Conservation (phyloP, 441 rosid species). For the Macaranga tanarius region DNA sequence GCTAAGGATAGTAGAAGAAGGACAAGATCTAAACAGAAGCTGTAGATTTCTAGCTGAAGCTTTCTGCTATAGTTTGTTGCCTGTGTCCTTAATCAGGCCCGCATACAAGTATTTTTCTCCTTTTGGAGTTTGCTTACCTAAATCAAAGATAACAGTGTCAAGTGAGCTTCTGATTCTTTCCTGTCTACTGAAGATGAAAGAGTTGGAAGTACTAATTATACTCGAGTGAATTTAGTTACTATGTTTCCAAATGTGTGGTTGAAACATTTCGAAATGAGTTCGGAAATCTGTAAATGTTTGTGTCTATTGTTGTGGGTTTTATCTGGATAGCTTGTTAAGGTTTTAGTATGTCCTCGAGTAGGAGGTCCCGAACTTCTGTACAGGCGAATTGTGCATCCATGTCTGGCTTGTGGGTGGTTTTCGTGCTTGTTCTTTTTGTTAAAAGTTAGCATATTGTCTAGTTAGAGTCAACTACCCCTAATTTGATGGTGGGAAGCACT, state of each 20-base stretch:
- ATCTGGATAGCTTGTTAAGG: neutral
- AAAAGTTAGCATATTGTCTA: neutral
- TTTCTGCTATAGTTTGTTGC: neutral
- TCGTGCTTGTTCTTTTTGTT: neutral
- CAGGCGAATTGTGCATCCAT: slow-evolving; percentile 1
- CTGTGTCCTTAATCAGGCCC: neutral
- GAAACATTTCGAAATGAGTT: neutral
- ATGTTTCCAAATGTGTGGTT: neutral
- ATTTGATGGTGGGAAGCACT: neutral
- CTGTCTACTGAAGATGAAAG: neutral
- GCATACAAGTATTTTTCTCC: slow-evolving; percentile 2
- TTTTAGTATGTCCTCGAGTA: neutral
- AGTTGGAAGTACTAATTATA: slow-evolving; percentile 1
- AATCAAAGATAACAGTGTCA: neutral
- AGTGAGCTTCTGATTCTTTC: neutral
- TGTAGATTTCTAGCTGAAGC: slow-evolving; percentile 21
- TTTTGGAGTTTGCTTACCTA: neutral
- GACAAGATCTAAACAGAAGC: slow-evolving; percentile 35
- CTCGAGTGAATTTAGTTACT: neutral
- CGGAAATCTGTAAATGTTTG: neutral
- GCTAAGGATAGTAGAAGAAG: slow-evolving; percentile 22
- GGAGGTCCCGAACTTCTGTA: neutral
- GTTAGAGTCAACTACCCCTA: neutral
- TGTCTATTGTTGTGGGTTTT: neutral
- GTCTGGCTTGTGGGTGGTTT: neutral